These are phyloP conservation scores for Albatrellus ellisii DNA, from an alignment of 768 basidiomycete genomes.

Conservation along the genomic window DNA sequence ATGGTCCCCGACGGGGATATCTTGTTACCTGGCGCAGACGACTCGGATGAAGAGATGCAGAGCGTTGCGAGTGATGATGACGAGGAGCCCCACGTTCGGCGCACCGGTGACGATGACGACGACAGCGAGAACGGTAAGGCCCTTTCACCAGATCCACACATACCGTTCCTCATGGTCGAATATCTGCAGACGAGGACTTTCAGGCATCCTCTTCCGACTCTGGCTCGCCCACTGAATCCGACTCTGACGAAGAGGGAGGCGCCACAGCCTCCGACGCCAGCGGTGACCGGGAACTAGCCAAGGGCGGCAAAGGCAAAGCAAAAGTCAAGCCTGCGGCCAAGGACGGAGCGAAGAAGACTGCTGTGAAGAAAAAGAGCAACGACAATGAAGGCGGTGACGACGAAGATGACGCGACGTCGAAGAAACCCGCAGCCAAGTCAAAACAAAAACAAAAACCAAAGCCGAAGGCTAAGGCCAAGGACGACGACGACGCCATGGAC, in stretches of 20 bases:
- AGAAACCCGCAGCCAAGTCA: no score
- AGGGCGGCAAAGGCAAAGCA: slow-evolving; percentile 22
- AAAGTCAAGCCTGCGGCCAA: slow-evolving; percentile 32
- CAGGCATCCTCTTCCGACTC: slow-evolving; percentile 70
- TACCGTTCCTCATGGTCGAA: slow-evolving; percentile 5
- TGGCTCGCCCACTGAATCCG: slow-evolving; percentile 76
- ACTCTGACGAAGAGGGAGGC: slow-evolving; percentile 51
- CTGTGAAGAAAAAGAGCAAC: slow-evolving; percentile 16
- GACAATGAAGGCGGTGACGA: slow-evolving; percentile 16
- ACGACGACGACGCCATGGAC: slow-evolving; percentile 26
- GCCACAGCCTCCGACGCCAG: slow-evolving; percentile 78
- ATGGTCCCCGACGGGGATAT: slow-evolving; percentile 82
- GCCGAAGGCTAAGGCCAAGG: slow-evolving; percentile 23
- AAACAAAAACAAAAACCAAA: no score
- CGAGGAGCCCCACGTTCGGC: slow-evolving; percentile 36
- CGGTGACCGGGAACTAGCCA: slow-evolving; percentile 56
- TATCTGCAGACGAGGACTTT: slow-evolving; percentile 72
- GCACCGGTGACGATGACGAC: slow-evolving; percentile 48
- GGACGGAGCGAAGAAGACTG: slow-evolving; percentile 19
- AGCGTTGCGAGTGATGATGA: slow-evolving; percentile 64
- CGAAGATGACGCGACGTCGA: slow-evolving; percentile 23
- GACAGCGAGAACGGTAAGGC: slow-evolving; percentile 61
- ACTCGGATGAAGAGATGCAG: slow-evolving; percentile 72
- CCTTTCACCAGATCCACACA: slow-evolving; percentile 2
- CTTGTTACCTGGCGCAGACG: slow-evolving; percentile 53